Base-by-base conservation (phyloP, 352 stramenopile species). In the Phytophthora pseudosyringae region DNA sequence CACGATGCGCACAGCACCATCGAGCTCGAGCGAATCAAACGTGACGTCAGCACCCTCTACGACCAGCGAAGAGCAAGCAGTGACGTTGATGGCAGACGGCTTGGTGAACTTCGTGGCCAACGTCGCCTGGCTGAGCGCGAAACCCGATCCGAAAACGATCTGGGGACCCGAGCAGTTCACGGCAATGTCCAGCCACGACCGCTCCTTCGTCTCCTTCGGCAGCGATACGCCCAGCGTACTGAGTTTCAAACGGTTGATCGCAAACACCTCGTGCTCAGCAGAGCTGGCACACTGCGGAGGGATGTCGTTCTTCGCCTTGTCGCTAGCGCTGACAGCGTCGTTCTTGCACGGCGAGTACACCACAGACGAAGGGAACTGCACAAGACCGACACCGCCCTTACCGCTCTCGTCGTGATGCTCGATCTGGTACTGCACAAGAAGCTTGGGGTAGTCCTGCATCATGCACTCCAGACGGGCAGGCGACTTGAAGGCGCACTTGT, bases 311-410 rank as follows among this genome's bases (percentile, higher is more conserved):
- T 70, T 67, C 1, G 61, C 77, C 51, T 92, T 92, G 4, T 69
- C 64, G 2, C 68, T 76, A 5, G 83, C 83, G 12, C 76, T 89
- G 9, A 52, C 67, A 12, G 73, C 73, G 51, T 92, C 82, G 35
- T 92, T 92, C 63, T 92, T 92, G 65, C 78, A 91, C 3, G 82
- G 82, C 9, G 82, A 89, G 50, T 91, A 91, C n/a, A 91, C 82
- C 4, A 92, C 60, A 5, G 58, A 64, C 25, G 83, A 61, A 5
- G 78, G 78, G 52, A 90, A 92, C 39, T 80, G 68, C 43, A 91
- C 65, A 18, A 88, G 60, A 3, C 83, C 81, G 10, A 82, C 76
- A 0, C 64, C 48, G 16, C 52, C 58, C 5, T 61, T 56, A 53
- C 36, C 38, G 12, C 62, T 59, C 31, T 49, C 50, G 33, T 68